Conservation (phyloP, 2,329 filamentous ascomycete genomes). For the Clonostachys solani region DNA sequence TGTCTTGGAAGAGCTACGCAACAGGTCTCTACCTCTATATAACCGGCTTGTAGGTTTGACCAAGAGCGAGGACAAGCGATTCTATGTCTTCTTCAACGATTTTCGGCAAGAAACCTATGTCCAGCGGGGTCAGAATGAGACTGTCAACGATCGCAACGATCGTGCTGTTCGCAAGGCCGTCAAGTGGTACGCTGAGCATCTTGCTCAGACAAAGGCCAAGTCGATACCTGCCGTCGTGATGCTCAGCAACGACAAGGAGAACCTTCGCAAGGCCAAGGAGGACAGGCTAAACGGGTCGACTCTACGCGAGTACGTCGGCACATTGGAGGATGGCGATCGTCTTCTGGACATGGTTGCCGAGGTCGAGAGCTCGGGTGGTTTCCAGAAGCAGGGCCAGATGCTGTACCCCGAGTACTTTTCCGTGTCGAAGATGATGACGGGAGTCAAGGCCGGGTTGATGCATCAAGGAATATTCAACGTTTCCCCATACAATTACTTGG, state of each 20-base stretch:
- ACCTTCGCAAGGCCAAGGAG: slow-evolving; percentile 73
- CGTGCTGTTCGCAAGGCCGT: slow-evolving; percentile 82
- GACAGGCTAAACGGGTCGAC: slow-evolving; percentile 70
- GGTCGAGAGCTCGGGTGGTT: slow-evolving; percentile 63
- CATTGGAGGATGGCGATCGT: slow-evolving; percentile 77
- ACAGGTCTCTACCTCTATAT: slow-evolving; percentile 89
- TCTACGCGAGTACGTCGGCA: slow-evolving; percentile 73
- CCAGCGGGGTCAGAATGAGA: slow-evolving; percentile 68
- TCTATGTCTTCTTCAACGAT: slow-evolving; percentile 99
- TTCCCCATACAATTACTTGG: slow-evolving; percentile 96
- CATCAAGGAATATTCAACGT: slow-evolving; percentile 97
- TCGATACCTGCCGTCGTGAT: slow-evolving; percentile 77
- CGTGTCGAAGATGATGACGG: slow-evolving; percentile 90
- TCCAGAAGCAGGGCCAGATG: slow-evolving; percentile 59
- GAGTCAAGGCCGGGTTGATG: slow-evolving; percentile 79
- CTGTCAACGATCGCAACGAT: slow-evolving; percentile 95
- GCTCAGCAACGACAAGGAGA: slow-evolving; percentile 89
- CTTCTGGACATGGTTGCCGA: slow-evolving; percentile 92
- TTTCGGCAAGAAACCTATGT: slow-evolving; percentile 92
- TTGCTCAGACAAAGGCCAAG: slow-evolving; percentile 59
- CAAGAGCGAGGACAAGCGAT: slow-evolving; percentile 94
- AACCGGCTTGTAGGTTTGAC: slow-evolving; percentile 87
- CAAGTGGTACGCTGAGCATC: slow-evolving; percentile 85
- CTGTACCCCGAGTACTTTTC: slow-evolving; percentile 89
- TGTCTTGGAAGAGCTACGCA: slow-evolving; percentile 92